Conservation (phyloP, 768 basidiomycete genomes). For the Trametopsis cervina region DNA sequence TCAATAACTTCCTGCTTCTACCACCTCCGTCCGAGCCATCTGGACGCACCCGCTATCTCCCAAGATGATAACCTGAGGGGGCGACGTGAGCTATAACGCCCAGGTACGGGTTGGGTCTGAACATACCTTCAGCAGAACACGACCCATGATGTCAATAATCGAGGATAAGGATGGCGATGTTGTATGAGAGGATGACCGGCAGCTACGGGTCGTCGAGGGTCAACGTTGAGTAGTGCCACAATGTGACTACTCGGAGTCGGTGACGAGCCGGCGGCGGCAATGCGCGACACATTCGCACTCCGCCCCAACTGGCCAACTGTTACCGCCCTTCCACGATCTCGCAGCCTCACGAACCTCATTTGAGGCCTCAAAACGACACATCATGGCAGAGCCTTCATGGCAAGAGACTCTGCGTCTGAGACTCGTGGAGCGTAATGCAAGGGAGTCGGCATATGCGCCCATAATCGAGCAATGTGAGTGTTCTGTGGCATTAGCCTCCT, state of each 20-base stretch:
- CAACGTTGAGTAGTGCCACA: slow-evolving; percentile 6
- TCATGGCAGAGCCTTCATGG: slow-evolving; percentile 81
- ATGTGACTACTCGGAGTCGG: slow-evolving; percentile 11
- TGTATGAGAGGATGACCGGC: slow-evolving; percentile 10
- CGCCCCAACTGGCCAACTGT: slow-evolving; percentile 16
- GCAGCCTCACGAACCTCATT: slow-evolving; percentile 2
- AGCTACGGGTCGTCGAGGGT: slow-evolving; percentile 10
- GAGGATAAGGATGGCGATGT: slow-evolving; percentile 12
- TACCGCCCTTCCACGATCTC: slow-evolving; percentile 7
- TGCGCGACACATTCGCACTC: slow-evolving; percentile 17
- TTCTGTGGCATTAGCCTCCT: slow-evolving; percentile 2
- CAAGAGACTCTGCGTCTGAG: slow-evolving; percentile 76
- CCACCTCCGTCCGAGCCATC: background rate
- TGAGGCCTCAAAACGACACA: slow-evolving; percentile 6
- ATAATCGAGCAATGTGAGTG: slow-evolving; percentile 89
- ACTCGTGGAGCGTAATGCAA: slow-evolving; percentile 77
- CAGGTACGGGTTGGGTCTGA: background rate
- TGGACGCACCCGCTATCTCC: slow-evolving; percentile 88
- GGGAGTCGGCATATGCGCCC: slow-evolving; percentile 72
- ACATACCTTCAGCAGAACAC: slow-evolving; percentile 77
- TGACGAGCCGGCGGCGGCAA: slow-evolving; percentile 3
- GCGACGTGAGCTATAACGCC: slow-evolving; percentile 8
- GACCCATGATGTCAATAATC: slow-evolving; percentile 57
- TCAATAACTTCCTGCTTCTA: background rate
- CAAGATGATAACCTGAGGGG: slow-evolving; percentile 87